Base-by-base conservation (phyloP, 495 filamentous ascomycete species). In the Pseudotulostoma volvatum region DNA sequence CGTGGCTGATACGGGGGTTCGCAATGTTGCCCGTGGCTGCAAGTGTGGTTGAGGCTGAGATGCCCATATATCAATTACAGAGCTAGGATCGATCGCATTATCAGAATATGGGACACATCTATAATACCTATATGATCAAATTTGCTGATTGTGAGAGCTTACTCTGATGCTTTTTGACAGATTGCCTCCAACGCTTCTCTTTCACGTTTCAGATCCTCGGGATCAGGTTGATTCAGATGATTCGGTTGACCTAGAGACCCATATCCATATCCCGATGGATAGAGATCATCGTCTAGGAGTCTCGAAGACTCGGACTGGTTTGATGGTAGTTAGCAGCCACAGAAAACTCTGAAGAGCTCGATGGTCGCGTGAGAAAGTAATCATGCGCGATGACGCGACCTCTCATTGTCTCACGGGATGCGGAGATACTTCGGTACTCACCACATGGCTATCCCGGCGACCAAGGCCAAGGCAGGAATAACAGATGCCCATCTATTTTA, bases 131-230 rank as follows among this genome's bases (percentile, higher is more conserved):
- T n/a, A n/a, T n/a, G n/a, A 7, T 37, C 35, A 21, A 14, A 37
- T 16, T 37, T 13, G 4, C 18, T 17, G n/a, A 4, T 39, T 9
- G 23, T 37, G 31, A 18, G 37, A 38, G 54, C 65, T 54, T 43
- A 71, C 67, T 70, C 67, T 7, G 67, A 71, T 18, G 67, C 64
- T 31, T 59, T 50, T 41, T 70, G 66, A 47, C 66, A 68, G 44
- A 71, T 71, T 3, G 61, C 63, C 45, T 70, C 64, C 23, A 70
- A 49, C 1, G 66, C 67, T 49, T 71, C 67, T 16, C 64, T 53
- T 43, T 71, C 67, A 31, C 63, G 63, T 41, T 59, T 63, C 42
- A 66, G 50, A 40, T 61, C 59, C 44, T 66, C 65, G 32, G 65
- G 54, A 52, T 71, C 66, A 11, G 64, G 59, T 23, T 68, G 62